These are phyloP conservation scores for Trichosporon sp. DNA, from an alignment of 1,284 basidiomycete genomes.

Conservation along the genomic window DNA sequence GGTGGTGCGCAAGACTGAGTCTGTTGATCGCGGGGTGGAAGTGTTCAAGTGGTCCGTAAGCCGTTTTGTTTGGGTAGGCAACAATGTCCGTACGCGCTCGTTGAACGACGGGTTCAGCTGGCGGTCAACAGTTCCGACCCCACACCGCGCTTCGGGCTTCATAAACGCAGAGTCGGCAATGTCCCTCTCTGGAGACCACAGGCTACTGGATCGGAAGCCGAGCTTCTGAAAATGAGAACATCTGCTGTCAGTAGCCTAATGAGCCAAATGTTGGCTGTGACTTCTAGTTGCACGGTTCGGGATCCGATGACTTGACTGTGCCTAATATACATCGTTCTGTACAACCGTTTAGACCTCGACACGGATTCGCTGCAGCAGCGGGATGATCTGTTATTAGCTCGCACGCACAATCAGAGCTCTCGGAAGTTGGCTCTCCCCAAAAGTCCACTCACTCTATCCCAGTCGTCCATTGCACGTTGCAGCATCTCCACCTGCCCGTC, in stretches of 20 bases:
- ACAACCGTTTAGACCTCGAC: constrained; percentile 60
- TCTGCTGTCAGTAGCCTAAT: not conserved
- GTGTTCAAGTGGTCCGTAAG: too few relatives aligned
- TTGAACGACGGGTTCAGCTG: too few relatives aligned
- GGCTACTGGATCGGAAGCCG: not conserved
- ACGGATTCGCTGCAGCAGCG: constrained; percentile 75
- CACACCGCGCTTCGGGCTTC: too few relatives aligned
- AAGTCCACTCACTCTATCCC: constrained; percentile 65
- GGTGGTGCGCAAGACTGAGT: too few relatives aligned
- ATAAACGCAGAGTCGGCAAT: too few relatives aligned
- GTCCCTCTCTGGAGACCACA: not conserved
- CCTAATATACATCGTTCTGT: constrained; percentile 1
- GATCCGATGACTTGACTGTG: not conserved
- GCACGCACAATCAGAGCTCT: too few relatives aligned
- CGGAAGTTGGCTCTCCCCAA: not conserved
- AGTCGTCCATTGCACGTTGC: constrained; percentile 81
- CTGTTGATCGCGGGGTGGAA: too few relatives aligned
- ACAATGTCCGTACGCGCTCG: too few relatives aligned
- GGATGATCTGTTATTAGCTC: constrained; percentile 57
- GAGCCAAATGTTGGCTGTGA: too few relatives aligned
- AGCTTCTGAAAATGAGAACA: not conserved
- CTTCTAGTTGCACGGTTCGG: too few relatives aligned
- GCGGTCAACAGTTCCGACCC: too few relatives aligned
- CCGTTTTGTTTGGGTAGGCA: too few relatives aligned
- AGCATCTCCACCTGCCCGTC: constrained; percentile 95